These are phyloP conservation scores for Phalaenopsis aphrodite DNA, from an alignment of 106 monocot genomes.

Conservation along the genomic window DNA sequence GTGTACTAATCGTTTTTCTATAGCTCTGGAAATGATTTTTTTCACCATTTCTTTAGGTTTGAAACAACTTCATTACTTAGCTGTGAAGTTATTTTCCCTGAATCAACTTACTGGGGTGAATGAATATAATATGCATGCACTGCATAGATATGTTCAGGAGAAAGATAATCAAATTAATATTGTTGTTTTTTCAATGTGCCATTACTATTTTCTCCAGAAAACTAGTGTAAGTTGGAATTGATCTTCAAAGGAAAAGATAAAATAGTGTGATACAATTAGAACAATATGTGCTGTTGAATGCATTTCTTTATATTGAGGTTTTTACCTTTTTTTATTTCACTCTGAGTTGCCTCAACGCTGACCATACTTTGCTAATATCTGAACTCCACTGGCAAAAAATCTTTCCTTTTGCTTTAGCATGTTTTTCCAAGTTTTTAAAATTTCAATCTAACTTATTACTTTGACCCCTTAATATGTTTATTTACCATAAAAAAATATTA, in stretches of 20 bases:
- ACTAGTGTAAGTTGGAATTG: background rate
- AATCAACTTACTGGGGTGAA: background rate
- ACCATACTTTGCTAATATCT: background rate
- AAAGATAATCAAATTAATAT: constrained; percentile 3
- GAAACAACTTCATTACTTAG: background rate
- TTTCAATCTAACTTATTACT: background rate
- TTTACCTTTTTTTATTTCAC: background rate
- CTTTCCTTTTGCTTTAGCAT: background rate
- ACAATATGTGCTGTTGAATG: background rate
- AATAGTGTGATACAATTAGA: background rate
- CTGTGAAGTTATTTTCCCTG: background rate
- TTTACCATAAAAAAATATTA: background rate
- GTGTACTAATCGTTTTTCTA: background rate
- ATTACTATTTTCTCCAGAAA: background rate
- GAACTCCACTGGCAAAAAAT: too few relatives aligned
- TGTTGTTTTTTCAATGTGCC: background rate
- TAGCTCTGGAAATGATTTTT: background rate
- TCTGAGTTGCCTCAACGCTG: background rate
- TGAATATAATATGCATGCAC: background rate
- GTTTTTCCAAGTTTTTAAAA: background rate
- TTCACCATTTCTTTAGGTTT: background rate
- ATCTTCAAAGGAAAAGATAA: background rate
- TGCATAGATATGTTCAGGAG: background rate
- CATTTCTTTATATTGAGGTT: background rate
- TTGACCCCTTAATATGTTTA: background rate